Percentiles rank a stretch among this genome's conserved stretches.
Evolutionary conservation across 768 basidiomycete genomes (phyloP).

Genomic region (Filobasidium wieringae): DNA sequence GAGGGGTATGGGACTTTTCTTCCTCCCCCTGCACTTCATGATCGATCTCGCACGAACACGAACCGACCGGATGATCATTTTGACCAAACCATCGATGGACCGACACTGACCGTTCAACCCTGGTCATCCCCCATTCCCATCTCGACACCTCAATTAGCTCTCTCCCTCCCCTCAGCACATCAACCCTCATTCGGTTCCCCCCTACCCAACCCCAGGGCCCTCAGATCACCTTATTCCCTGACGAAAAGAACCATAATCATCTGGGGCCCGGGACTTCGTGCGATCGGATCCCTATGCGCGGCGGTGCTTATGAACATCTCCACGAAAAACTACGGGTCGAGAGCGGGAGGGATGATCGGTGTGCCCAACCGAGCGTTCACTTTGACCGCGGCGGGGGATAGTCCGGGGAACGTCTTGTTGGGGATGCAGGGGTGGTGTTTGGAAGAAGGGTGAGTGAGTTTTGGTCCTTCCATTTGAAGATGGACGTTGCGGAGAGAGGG

Average conservation of each 20-base stretch:
- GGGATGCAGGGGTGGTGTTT: neutral
- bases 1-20: no score
- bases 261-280: neutral
- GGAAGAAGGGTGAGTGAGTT: neutral
- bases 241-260: neutral
- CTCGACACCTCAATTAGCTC: neutral
- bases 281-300: neutral
- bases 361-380: neutral
- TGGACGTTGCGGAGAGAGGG: no score
- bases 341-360: neutral
- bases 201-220: neutral
- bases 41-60: neutral
- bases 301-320: neutral
- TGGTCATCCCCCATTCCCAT: neutral
- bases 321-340: neutral
- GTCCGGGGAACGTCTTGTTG: neutral
- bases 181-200: neutral
- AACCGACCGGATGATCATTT: neutral
- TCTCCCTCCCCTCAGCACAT: neutral
- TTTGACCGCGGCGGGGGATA: neutral
- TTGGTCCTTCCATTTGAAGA: no score
- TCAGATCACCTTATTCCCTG: neutral
- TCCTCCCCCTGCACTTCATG: no score
- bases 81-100: neutral
- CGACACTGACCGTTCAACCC: neutral